A percentile compares a stretch with the other conserved stretches of the same genome.
phyloP scores from a whole-genome alignment of 169 alveolate species.

The Fabrea salina region DNA sequence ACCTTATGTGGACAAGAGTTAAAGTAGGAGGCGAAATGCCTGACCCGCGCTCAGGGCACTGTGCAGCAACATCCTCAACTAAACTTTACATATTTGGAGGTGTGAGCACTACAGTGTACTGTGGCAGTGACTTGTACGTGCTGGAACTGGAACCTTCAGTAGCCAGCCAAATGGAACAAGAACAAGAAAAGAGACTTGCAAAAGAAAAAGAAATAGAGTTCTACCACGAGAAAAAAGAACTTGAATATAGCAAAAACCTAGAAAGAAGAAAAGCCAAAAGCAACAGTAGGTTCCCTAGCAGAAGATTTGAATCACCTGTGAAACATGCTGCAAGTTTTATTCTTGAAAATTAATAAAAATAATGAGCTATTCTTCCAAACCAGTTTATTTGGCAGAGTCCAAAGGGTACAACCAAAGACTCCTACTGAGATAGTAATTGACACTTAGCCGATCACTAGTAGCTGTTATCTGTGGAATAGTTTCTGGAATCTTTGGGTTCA shows the following conservation, averaged over 20 bases:
- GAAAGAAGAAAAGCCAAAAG: too few relatives aligned
- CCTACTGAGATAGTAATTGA: background rate
- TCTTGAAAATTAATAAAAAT: background rate
- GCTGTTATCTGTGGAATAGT: conserved; percentile 6
- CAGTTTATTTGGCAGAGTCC: background rate
- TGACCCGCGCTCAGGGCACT: conserved; percentile 13
- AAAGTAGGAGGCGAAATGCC: conserved; percentile 24
- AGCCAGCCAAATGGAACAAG: background rate
- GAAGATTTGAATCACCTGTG: too few relatives aligned
- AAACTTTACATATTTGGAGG: conserved; percentile 32
- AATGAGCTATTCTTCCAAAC: background rate
- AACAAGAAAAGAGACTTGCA: background rate
- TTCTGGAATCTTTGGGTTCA: conserved; percentile 17
- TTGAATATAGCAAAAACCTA: too few relatives aligned
- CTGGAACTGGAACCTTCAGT: background rate
- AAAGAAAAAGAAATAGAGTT: background rate
- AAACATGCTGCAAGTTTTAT: too few relatives aligned
- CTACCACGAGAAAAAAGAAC: too few relatives aligned
- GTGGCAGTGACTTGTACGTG: conserved; percentile 24
- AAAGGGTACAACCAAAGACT: background rate
- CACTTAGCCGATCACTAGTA: background rate
- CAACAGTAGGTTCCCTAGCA: too few relatives aligned
- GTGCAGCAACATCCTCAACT: conserved; percentile 4
- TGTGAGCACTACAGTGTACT: conserved; percentile 13
- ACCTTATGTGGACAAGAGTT: background rate